These are phyloP conservation scores for Alternaria dauci DNA, from an alignment of 2,329 filamentous ascomycete species.

Conservation along the genomic window DNA sequence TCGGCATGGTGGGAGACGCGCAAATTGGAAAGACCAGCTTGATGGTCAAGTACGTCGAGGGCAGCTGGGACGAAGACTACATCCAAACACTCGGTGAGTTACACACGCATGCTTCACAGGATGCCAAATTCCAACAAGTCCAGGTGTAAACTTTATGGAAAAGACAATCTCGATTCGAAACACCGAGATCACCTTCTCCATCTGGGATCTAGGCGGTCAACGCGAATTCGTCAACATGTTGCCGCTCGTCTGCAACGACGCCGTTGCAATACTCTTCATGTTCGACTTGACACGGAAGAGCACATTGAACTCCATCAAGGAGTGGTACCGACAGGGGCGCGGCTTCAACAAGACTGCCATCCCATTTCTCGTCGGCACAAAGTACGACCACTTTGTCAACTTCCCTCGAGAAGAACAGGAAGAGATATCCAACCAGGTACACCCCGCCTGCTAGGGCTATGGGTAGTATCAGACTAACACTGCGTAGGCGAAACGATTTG, in stretches of 20 bases:
- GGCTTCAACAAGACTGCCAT: constrained; percentile 99
- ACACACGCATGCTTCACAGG: neutral
- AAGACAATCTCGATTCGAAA: constrained; percentile 99
- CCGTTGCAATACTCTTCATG: constrained; percentile 99
- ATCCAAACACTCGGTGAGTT: constrained; percentile 87
- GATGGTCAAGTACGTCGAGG: constrained; percentile 99
- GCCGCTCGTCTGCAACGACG: constrained; percentile 98
- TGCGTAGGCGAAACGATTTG: constrained; percentile 84
- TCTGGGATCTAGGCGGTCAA: constrained; percentile 98
- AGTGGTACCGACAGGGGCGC: constrained; percentile 97
- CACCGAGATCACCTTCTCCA: constrained; percentile 99
- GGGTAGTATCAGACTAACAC: constrained; percentile 11
- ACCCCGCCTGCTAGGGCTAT: neutral
- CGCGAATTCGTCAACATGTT: constrained; percentile 99
- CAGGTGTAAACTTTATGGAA: constrained; percentile 99
- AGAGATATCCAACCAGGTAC: constrained; percentile 94
- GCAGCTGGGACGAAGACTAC: constrained; percentile 99
- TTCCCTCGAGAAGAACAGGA: constrained; percentile 97
- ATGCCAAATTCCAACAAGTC: constrained; percentile 24
- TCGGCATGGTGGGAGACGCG: constrained; percentile 98
- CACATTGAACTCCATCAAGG: constrained; percentile 98
- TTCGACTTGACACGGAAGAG: constrained; percentile 98
- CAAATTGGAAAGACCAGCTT: constrained; percentile 99
- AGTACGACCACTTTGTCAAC: constrained; percentile 99
- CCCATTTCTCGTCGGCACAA: constrained; percentile 94